A percentile compares a stretch with the other conserved stretches of the same genome.
Conservation (phyloP, 192 early-diverging fungal species). For the Phycomyces nitens region DNA sequence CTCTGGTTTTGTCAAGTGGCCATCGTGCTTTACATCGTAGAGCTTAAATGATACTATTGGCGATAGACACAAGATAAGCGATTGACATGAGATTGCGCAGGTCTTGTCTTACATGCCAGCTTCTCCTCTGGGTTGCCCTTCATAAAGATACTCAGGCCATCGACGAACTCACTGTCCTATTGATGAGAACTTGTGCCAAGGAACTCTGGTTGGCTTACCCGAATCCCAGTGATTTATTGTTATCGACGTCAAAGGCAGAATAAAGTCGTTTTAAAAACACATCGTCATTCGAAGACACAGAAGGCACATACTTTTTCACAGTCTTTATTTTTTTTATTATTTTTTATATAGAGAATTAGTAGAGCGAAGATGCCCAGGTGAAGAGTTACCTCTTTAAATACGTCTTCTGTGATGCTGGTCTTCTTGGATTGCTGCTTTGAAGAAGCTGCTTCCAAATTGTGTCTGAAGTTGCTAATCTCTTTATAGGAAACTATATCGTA, state of each 20-base stretch:
- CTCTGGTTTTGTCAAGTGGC: conserved; percentile 68
- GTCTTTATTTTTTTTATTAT: conserved; percentile 31
- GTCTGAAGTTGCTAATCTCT: conserved; percentile 42
- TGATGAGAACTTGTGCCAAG: neutral
- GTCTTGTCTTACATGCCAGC: conserved; percentile 18
- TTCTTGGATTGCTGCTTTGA: conserved; percentile 21
- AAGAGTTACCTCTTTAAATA: conserved; percentile 59
- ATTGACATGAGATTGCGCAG: neutral
- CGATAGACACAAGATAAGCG: neutral
- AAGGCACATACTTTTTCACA: conserved; percentile 49
- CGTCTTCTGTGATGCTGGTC: conserved; percentile 57
- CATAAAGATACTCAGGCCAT: conserved; percentile 69
- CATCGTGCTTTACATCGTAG: conserved; percentile 77
- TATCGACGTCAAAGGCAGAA: conserved; percentile 74
- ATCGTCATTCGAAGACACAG: conserved; percentile 60
- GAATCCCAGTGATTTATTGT: conserved; percentile 59
- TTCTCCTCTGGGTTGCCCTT: conserved; percentile 71
- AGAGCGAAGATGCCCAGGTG: neutral
- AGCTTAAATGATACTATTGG: conserved; percentile 75
- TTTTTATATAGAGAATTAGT: neutral
- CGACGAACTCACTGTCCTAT: conserved; percentile 50
- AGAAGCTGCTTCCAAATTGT: conserved; percentile 39
- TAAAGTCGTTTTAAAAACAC: conserved; percentile 72
- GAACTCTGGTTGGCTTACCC: conserved; percentile 25
- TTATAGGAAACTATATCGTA: conserved; percentile 39